Conservation (phyloP, 768 basidiomycete species). For the Russula vinacea region DNA sequence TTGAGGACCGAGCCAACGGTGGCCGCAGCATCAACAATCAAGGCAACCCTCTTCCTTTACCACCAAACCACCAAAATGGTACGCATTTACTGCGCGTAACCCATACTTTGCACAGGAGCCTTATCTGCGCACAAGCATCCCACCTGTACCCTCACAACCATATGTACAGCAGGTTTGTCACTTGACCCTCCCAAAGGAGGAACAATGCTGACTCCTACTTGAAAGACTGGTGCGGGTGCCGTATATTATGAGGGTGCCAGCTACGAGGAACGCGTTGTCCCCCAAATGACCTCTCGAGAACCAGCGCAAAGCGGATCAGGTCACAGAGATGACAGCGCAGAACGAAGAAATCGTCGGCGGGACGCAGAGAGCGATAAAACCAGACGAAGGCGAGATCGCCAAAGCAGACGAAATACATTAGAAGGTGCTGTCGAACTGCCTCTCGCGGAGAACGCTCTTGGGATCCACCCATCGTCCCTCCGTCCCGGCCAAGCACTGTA, state of each 20-base stretch:
- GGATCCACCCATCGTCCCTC: conserved; percentile 13
- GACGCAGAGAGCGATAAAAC: conserved; percentile 18
- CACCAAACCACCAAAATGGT: conserved; percentile 19
- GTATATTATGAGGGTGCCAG: conserved; percentile 24
- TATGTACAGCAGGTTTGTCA: conserved; percentile 23
- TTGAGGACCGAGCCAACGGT: conserved; percentile 13
- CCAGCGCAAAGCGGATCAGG: conserved; percentile 17
- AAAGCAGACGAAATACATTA: conserved; percentile 13
- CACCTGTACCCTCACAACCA: conserved; percentile 12
- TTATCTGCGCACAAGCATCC: conserved; percentile 20
- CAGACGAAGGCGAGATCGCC: conserved; percentile 18
- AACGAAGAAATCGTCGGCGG: conserved; percentile 19
- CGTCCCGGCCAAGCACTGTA: conserved; percentile 17
- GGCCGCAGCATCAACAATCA: conserved; percentile 12
- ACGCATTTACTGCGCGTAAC: conserved; percentile 20
- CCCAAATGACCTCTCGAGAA: conserved; percentile 17
- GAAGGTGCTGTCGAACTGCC: conserved; percentile 1
- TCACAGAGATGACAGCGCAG: conserved; percentile 21
- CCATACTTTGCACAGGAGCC: conserved; percentile 23
- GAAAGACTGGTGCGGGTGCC: conserved; percentile 22
- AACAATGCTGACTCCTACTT: not conserved
- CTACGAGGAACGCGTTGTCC: conserved; percentile 24
- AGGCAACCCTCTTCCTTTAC: conserved; percentile 20
- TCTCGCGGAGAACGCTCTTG: conserved; percentile 19
- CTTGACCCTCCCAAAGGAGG: not conserved